Conservation (phyloP, 371 early-diverging fungal genomes). For the Rhizopus stolonifer region DNA sequence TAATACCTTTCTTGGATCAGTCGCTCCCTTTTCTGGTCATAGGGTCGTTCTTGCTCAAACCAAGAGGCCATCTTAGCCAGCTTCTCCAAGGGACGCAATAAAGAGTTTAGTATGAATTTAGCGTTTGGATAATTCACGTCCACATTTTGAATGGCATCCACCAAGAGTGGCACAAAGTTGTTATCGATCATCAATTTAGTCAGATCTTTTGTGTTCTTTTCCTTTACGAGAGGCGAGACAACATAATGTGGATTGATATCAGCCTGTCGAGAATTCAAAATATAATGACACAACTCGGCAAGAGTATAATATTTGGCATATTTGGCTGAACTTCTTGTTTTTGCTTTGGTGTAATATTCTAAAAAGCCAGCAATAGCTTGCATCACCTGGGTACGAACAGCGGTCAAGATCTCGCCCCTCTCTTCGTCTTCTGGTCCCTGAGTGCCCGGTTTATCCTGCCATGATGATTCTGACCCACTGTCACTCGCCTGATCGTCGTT, state of each 20-base stretch:
- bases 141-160: slow-evolving; percentile 75
- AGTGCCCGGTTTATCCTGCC: background rate
- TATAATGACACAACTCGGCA: slow-evolving; percentile 71
- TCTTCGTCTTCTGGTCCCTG: slow-evolving; percentile 15
- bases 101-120: slow-evolving; percentile 66
- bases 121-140: slow-evolving; percentile 88
- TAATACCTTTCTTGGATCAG: slow-evolving; percentile 12
- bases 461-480: background rate
- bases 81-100: slow-evolving; percentile 85
- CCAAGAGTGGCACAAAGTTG: slow-evolving; percentile 75
- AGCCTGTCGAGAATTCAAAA: slow-evolving; percentile 58
- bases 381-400: slow-evolving; percentile 64
- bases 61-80: slow-evolving; percentile 65
- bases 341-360: background rate
- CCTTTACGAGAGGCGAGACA: slow-evolving; percentile 16
- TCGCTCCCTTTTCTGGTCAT: slow-evolving; percentile 3
- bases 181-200: slow-evolving; percentile 89
- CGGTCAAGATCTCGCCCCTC: slow-evolving; percentile 33
- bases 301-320: slow-evolving; percentile 70
- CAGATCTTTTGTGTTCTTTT: slow-evolving; percentile 52
- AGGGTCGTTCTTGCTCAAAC: slow-evolving; percentile 3
- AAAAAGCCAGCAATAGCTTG: background rate
- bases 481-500: background rate
- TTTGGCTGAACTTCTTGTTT: slow-evolving; percentile 21
- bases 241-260: slow-evolving; percentile 12